phyloP scores from a whole-genome alignment of 257 asterid species.

The Ballota nigra region DNA sequence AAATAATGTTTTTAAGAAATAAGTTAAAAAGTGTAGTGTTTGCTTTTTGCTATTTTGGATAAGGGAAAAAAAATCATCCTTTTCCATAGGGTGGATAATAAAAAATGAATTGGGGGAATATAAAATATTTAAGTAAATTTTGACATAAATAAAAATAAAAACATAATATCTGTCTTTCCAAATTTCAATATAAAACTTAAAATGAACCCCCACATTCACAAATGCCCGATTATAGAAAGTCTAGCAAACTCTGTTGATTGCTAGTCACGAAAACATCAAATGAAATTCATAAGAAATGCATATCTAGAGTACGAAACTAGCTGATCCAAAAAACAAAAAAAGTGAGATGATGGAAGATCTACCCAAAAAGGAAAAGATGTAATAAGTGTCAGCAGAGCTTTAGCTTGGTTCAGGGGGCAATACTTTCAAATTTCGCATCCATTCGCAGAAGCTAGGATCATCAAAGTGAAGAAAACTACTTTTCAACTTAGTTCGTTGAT shows the following conservation, averaged over 20 bases:
- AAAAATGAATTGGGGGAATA: too few species aligned
- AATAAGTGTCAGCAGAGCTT: not conserved
- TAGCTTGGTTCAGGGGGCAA: constrained; percentile 79
- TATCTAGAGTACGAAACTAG: not conserved
- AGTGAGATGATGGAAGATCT: not conserved
- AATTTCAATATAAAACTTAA: not conserved
- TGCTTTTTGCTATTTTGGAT: too few species aligned
- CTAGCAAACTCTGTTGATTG: not conserved
- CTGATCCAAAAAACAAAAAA: not conserved
- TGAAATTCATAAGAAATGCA: not conserved
- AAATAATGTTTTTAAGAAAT: too few species aligned
- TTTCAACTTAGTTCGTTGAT: constrained; percentile 77
- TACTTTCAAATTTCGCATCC: constrained; percentile 87
- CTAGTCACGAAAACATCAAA: not conserved
- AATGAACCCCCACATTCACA: not conserved
- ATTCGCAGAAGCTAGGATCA: constrained; percentile 96
- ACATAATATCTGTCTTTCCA: not conserved
- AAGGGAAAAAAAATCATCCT: too few species aligned
- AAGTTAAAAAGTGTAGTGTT: too few species aligned
- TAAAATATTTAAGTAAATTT: not conserved
- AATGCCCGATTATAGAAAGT: not conserved
- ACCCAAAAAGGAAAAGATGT: not conserved
- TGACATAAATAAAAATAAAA: not conserved
- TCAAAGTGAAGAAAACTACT: constrained; percentile 87
- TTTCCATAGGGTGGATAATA: too few species aligned